These are phyloP conservation scores for Phytophthora citricola DNA, from an alignment of 352 stramenopile genomes.

Conservation along the genomic window DNA sequence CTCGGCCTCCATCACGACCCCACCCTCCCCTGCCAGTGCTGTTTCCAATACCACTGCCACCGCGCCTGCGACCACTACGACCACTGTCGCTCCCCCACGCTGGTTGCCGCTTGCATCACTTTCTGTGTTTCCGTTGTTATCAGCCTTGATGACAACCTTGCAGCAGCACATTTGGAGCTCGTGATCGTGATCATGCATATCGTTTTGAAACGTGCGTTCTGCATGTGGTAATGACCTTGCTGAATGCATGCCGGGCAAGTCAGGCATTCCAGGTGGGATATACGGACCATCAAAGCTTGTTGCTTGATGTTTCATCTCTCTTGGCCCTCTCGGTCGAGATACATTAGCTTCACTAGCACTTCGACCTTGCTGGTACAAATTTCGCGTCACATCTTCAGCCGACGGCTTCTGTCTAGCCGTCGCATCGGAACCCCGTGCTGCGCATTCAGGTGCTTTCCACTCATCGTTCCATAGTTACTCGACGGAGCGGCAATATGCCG, in stretches of 20 bases:
- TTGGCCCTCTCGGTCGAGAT: not conserved
- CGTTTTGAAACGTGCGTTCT: slow-evolving; percentile 34
- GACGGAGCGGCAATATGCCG: slow-evolving; percentile 6
- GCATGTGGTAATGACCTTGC: slow-evolving; percentile 2
- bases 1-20: slow-evolving; percentile 30
- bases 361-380: slow-evolving; percentile 28
- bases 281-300: slow-evolving; percentile 27
- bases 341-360: slow-evolving; percentile 27
- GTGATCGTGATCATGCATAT: slow-evolving; percentile 26
- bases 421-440: not conserved
- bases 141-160: slow-evolving; percentile 43
- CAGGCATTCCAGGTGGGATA: slow-evolving; percentile 15
- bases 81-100: slow-evolving; percentile 8
- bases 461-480: slow-evolving; percentile 36
- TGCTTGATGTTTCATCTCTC: slow-evolving; percentile 11
- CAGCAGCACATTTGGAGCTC: slow-evolving; percentile 50
- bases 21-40: slow-evolving; percentile 15
- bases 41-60: slow-evolving; percentile 20
- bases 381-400: slow-evolving; percentile 34
- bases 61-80: slow-evolving; percentile 3
- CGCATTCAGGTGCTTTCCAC: slow-evolving; percentile 10
- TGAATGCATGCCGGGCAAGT: slow-evolving; percentile 18
- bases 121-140: slow-evolving; percentile 1
- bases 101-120: slow-evolving; percentile 9
- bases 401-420: slow-evolving; percentile 16